phyloP scores from a whole-genome alignment of 257 asterid genomes.

The Solanum virginianum region DNA sequence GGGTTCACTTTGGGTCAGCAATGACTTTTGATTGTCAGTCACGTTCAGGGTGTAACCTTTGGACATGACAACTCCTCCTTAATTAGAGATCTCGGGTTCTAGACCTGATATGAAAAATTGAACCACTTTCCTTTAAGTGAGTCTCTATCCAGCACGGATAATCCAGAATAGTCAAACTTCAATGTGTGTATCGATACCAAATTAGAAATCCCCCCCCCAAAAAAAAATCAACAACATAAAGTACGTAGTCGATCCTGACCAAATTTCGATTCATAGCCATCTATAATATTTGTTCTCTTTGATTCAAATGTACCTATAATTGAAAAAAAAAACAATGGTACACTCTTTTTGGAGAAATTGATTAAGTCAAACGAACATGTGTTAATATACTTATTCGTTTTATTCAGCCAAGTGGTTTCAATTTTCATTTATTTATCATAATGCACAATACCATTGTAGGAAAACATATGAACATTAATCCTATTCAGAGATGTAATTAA shows the following conservation, averaged over 20 bases:
- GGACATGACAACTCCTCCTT: too few relatives aligned
- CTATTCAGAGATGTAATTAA: background rate
- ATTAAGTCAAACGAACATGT: background rate
- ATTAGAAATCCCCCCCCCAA: too few relatives aligned
- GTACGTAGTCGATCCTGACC: background rate
- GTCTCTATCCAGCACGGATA: too few relatives aligned
- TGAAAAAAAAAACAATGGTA: background rate
- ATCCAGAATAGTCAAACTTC: too few relatives aligned
- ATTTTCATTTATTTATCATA: background rate
- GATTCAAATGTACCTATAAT: background rate
- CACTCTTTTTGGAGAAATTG: background rate
- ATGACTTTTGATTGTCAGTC: too few relatives aligned
- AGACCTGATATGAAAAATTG: too few relatives aligned
- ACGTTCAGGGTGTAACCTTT: too few relatives aligned
- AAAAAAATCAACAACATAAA: too few relatives aligned
- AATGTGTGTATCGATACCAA: too few relatives aligned
- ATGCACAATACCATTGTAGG: background rate
- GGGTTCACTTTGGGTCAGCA: too few relatives aligned
- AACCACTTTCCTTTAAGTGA: too few relatives aligned
- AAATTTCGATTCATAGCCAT: background rate
- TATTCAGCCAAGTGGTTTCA: background rate
- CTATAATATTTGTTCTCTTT: background rate
- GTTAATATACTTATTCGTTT: background rate
- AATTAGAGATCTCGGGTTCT: too few relatives aligned
- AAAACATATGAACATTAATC: background rate